Conservation (phyloP, 192 early-diverging fungal species). For the Entomortierella beljakovae region DNA sequence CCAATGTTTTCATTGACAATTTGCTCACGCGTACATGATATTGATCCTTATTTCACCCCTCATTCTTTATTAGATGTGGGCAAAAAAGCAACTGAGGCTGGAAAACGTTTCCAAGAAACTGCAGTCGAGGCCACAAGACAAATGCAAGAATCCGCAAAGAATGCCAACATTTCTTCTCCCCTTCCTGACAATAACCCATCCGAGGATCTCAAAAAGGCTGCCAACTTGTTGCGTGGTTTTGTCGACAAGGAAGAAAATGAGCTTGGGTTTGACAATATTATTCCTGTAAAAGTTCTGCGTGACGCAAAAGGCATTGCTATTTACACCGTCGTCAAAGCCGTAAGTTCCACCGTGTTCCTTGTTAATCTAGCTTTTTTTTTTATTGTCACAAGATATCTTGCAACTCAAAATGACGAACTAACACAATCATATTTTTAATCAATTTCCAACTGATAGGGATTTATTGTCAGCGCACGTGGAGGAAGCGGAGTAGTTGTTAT, state of each 20-base stretch:
- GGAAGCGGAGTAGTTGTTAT: constrained; percentile 90
- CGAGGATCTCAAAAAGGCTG: constrained; percentile 51
- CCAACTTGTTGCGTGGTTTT: constrained; percentile 39
- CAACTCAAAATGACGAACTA: background rate
- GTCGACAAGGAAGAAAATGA: constrained; percentile 53
- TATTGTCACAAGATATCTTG: background rate
- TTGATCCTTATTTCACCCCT: background rate
- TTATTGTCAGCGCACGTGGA: constrained; percentile 86
- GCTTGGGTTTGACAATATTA: constrained; percentile 73
- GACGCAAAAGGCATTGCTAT: constrained; percentile 93
- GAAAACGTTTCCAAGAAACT: constrained; percentile 53
- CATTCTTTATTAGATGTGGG: constrained; percentile 25
- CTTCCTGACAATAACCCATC: constrained; percentile 32
- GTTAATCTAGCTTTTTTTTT: background rate
- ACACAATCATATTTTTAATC: background rate
- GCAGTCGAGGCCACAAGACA: constrained; percentile 45
- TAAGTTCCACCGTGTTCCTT: no score
- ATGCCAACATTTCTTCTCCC: constrained; percentile 54
- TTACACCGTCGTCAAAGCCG: constrained; percentile 93
- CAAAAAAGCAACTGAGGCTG: constrained; percentile 48
- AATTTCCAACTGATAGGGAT: constrained; percentile 65
- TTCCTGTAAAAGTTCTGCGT: constrained; percentile 71
- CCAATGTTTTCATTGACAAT: background rate
- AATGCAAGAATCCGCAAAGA: constrained; percentile 53
- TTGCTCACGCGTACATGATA: background rate